Conservation (phyloP, 108 stramenopile species). For the Epithemia pelagica region DNA sequence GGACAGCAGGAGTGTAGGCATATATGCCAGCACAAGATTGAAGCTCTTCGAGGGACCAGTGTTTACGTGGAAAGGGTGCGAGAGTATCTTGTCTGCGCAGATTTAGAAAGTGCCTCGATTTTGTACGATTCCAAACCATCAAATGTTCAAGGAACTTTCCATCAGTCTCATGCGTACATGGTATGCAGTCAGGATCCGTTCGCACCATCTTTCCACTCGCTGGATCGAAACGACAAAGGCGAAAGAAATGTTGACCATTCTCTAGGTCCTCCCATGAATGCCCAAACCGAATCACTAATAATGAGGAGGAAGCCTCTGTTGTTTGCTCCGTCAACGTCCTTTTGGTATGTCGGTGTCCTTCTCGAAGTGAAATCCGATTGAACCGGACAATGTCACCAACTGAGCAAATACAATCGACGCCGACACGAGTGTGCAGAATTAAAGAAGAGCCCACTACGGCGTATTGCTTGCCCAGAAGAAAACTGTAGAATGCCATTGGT, state of each 20-base stretch:
- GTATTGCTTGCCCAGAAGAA: not conserved
- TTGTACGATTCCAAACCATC: not conserved
- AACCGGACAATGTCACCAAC: slow-evolving; percentile 5
- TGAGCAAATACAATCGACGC: too few relatives aligned
- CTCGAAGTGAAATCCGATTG: not conserved
- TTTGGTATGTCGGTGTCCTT: not conserved
- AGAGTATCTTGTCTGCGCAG: not conserved
- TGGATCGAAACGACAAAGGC: not conserved
- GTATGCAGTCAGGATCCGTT: not conserved
- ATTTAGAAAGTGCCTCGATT: not conserved
- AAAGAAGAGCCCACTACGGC: not conserved
- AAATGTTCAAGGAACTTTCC: not conserved
- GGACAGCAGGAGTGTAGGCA: not conserved
- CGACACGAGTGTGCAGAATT: too few relatives aligned
- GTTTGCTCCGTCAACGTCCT: too few relatives aligned
- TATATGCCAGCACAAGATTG: not conserved
- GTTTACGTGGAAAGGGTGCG: not conserved
- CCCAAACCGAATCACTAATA: not conserved
- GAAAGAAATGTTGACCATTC: not conserved
- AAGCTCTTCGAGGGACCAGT: not conserved
- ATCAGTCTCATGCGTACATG: not conserved
- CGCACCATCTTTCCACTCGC: not conserved
- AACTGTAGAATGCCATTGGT: not conserved
- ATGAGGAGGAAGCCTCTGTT: too few relatives aligned
- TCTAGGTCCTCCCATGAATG: not conserved